phyloP scores from a whole-genome alignment of 2,329 filamentous ascomycete species.

The Aspergillus floridensis region DNA sequence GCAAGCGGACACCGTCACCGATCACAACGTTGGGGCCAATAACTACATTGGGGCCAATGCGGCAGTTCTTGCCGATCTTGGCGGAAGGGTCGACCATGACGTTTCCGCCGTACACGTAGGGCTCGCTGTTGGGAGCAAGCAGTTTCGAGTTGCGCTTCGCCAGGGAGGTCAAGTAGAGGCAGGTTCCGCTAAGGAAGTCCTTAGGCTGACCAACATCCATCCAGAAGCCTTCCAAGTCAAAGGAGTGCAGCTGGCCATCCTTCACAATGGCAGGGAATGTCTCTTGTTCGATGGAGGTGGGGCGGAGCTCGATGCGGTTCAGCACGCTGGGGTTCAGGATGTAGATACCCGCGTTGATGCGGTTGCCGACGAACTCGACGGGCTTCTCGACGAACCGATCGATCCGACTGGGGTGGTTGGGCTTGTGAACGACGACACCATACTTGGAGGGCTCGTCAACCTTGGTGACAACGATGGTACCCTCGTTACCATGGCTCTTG shows the following conservation, averaged over 20 bases:
- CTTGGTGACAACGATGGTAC: slow-evolving; percentile 97
- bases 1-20: slow-evolving; percentile 88
- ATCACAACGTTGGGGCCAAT: slow-evolving; percentile 91
- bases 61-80: slow-evolving; percentile 97
- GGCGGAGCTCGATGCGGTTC: slow-evolving; percentile 87
- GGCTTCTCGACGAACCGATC: slow-evolving; percentile 99
- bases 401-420: slow-evolving; percentile 83
- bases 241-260: slow-evolving; percentile 89
- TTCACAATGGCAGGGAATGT: slow-evolving; percentile 92
- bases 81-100: slow-evolving; percentile 91
- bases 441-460: slow-evolving; percentile 99
- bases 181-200: slow-evolving; percentile 94
- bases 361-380: slow-evolving; percentile 96
- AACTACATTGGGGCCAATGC: slow-evolving; percentile 94
- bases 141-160: slow-evolving; percentile 86
- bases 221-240: slow-evolving; percentile 97
- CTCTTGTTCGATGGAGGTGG: slow-evolving; percentile 97
- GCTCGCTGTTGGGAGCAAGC: slow-evolving; percentile 69
- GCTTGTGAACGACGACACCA: slow-evolving; percentile 96
- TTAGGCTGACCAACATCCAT: slow-evolving; percentile 99
- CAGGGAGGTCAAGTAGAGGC: slow-evolving; percentile 90
- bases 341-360: slow-evolving; percentile 98
- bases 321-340: slow-evolving; percentile 93
- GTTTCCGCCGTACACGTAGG: slow-evolving; percentile 88
- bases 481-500: slow-evolving; percentile 88